Percentiles rank a stretch among this genome's conserved stretches.
Conservation (phyloP, 805 yeast species). For the Wickerhamiella nectarea region DNA sequence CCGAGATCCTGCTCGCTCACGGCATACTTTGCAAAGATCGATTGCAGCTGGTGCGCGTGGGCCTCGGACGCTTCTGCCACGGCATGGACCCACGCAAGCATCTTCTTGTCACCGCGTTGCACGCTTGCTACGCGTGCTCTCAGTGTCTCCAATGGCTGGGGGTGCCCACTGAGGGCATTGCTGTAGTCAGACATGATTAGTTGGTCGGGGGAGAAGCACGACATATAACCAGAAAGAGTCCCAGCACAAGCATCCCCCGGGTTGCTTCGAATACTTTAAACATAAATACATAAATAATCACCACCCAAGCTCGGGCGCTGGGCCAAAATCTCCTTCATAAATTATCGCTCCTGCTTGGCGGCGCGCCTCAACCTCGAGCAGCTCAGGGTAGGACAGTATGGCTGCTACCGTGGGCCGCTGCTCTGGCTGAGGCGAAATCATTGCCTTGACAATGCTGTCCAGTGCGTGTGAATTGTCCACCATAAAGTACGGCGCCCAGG, state of each 20-base stretch:
- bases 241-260: no score
- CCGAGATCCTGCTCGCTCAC: slow-evolving; percentile 17
- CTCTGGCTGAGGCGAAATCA: slow-evolving; percentile 75
- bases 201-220: neutral
- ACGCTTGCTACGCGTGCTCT: slow-evolving; percentile 44
- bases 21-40: slow-evolving; percentile 13
- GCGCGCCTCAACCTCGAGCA: slow-evolving; percentile 23
- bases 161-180: slow-evolving; percentile 15
- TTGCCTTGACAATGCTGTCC: slow-evolving; percentile 70
- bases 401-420: slow-evolving; percentile 69
- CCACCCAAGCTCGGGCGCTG: slow-evolving; percentile 6
- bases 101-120: slow-evolving; percentile 41
- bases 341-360: slow-evolving; percentile 13
- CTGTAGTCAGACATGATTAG: slow-evolving; percentile 15
- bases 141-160: slow-evolving; percentile 46
- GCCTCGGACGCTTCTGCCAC: slow-evolving; percentile 35
- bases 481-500: slow-evolving; percentile 80
- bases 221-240: no score
- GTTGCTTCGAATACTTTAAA: no score
- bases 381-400: slow-evolving; percentile 58
- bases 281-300: neutral
- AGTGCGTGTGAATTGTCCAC: slow-evolving; percentile 55
- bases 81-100: slow-evolving; percentile 48
- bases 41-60: slow-evolving; percentile 37
- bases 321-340: slow-evolving; percentile 11